Evolutionary conservation across 805 yeast genomes (phyloP), one percentile per base, ranked within the genome.

Genomic region (Wickerhamia fluorescens): DNA sequence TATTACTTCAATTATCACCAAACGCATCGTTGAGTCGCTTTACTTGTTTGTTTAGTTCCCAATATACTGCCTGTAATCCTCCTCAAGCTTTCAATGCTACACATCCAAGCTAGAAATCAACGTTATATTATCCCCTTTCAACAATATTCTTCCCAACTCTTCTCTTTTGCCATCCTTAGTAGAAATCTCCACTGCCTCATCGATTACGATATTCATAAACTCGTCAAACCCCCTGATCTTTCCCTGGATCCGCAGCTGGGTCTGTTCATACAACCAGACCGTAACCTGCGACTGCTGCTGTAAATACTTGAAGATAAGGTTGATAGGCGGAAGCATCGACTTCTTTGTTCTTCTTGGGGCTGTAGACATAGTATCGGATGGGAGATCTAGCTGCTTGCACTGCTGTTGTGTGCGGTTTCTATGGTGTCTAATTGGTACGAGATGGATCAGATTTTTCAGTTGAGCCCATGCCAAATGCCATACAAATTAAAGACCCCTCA

Each of bases 51-150:
- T n/a, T n/a, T n/a, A n/a, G n/a, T n/a, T n/a, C n/a, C n/a, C n/a
- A n/a, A n/a, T n/a, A n/a, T n/a, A n/a, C n/a, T n/a, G n/a, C n/a
- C n/a, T n/a, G n/a, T n/a, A n/a, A n/a, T n/a, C n/a, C n/a, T n/a
- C n/a, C n/a, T n/a, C n/a, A n/a, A n/a, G n/a, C n/a, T n/a, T n/a
- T n/a, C n/a, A n/a, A n/a, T n/a, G n/a, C 35, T 35, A 54, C 18
- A 49, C 43, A 21, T 62, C 68, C 33, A 56, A 41, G 28, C 61
- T 47, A 11, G 62, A 53, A 11, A 92, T 80, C 33, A 89, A 58
- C 6, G 95, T 80, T 25, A 92, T 84, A 50, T 87, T 92, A 50
- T 92, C 99, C 4, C 99, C 98, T 55, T 92, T 92, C 33, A 92
- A 61, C 40, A 92, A 52, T 14, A 92, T 73, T 34, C 82, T 64